Base-by-base conservation (phyloP, 2,329 filamentous ascomycete genomes). In the Bipolaris gigantea region DNA sequence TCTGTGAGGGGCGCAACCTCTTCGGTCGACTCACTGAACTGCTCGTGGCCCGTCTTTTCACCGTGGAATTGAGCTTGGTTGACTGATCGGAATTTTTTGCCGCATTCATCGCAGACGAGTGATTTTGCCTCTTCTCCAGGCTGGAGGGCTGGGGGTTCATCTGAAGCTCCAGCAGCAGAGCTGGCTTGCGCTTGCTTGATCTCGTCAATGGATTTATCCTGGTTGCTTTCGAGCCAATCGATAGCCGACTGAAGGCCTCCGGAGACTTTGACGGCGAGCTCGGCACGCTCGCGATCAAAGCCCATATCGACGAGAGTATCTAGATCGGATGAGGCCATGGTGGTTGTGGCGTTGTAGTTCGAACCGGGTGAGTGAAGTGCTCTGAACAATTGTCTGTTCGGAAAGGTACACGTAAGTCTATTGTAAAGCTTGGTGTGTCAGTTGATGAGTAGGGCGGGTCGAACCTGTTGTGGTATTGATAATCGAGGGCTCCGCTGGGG, bases 11-110 rank as follows among this genome's bases (percentile, higher is more conserved):
- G 90, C 3, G 89, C 88, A 63, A 99, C 87, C 71, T 95, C 92
- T 67, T 97, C 93, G 4, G 90, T 93, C 0, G 92, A 97, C 73
- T 99, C 92, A 18, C 89, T 84, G 72, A 99, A 99, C 75, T 97
- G 89, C 42, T 87, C 85, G 75, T 99, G 94, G 44, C 90, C 89
- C 8, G 90, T 93, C 78, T 96, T 96, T 67, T 85, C 85, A 30
- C 92, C 94, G 73, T 99, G 94, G 73, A 91, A 96, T 67, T 93
- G 88, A 9, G 92, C 94, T 62, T 93, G 85, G 23, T 86, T 86
- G 61, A 88, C 85, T 67, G 85, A 90, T 63, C 90, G 84, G 76
- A 99, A 95, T 72, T 86, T 89, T 82, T 96, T 97, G 70, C 89
- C 89, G 71, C 94, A 99, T 52, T 97, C 93, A 61, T 96, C 94